A percentile compares a stretch with the other conserved stretches of the same genome.
phyloP scores from a whole-genome alignment of 495 filamentous ascomycete genomes.

The Acidomyces sp. region DNA sequence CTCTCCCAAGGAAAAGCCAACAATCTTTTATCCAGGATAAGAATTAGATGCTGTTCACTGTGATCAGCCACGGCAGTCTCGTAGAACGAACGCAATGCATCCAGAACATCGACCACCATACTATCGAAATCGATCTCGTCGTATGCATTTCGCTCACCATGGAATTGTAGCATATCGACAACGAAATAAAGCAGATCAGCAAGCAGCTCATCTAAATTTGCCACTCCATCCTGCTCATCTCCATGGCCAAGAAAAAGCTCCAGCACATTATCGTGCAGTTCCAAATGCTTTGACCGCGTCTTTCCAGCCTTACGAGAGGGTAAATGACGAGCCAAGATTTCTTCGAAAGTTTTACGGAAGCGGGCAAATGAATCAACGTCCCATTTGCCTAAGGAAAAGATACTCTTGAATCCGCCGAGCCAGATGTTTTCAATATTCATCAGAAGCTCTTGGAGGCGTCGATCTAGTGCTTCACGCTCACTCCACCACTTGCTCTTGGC shows the following conservation, averaged over 20 bases:
- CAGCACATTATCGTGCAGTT: slow-evolving; percentile 61
- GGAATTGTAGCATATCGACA: slow-evolving; percentile 90
- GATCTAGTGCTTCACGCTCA: slow-evolving; percentile 64
- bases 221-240: slow-evolving; percentile 47
- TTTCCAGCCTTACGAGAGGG: slow-evolving; percentile 66
- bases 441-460: slow-evolving; percentile 61
- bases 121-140: slow-evolving; percentile 91
- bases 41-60: slow-evolving; percentile 56
- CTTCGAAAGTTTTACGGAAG: slow-evolving; percentile 65
- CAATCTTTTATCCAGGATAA: slow-evolving; percentile 83
- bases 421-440: slow-evolving; percentile 80
- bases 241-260: slow-evolving; percentile 82
- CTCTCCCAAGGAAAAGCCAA: slow-evolving; percentile 95
- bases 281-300: slow-evolving; percentile 35
- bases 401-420: slow-evolving; percentile 85
- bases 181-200: slow-evolving; percentile 91
- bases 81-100: slow-evolving; percentile 70
- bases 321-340: slow-evolving; percentile 72
- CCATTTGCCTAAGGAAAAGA: slow-evolving; percentile 62
- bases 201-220: slow-evolving; percentile 70
- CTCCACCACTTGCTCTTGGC: slow-evolving; percentile 79
- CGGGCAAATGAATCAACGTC: slow-evolving; percentile 48
- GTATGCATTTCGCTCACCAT: slow-evolving; percentile 90
- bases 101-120: slow-evolving; percentile 66
- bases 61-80: slow-evolving; percentile 31